Evolutionary conservation across 345 rosid species (phyloP), one percentile per base, ranked within the genome.

Genomic region (Eutrema japonicum): DNA sequence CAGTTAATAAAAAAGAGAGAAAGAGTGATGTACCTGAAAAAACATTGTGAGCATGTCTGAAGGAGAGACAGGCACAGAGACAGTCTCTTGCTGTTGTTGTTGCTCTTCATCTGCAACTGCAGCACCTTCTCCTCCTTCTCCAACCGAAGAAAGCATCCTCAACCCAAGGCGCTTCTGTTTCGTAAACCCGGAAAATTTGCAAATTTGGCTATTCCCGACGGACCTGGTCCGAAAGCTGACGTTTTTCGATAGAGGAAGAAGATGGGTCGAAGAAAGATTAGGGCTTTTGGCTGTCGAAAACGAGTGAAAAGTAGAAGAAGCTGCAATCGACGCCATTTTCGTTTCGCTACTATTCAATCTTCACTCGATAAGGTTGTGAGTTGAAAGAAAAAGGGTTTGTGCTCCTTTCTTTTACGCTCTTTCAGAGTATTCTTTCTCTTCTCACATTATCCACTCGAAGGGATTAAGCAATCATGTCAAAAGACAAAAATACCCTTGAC

Each of bases 21-120:
- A 14, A 65, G 58, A 50, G 35, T 37, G 9, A 54, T 11, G 38
- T 30, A 89, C 98, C 91, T 88, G 93, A 76, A 94, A 89, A 68
- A 63, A 80, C 97, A 94, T 91, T 76, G 85, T 88, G 76, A 94
- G 95, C 72, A 80, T 84, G 82, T 91, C 98, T 14, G 97, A 87
- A 77, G 98, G 84, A 67, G 98, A 91, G 71, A 94, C 93, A 61
- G 96, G 89, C 22, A 89, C 89, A 46, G 90, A 84, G 69, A 91
- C 93, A 8, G 89, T 71, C 72, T 83, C 84, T 55, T 83, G 89
- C 41, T 69, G 72, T 56, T 73, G 81, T 30, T 79, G 80, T 14
- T 65, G 74, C 54, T 80, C 84, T 35, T 64, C 83, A 26, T 79
- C 93, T 8, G 85, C 80, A 45, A 78, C 38, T 33, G 60, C 74